Evolutionary conservation across 805 yeast genomes (phyloP).

Genomic region (Candida silvatica): DNA sequence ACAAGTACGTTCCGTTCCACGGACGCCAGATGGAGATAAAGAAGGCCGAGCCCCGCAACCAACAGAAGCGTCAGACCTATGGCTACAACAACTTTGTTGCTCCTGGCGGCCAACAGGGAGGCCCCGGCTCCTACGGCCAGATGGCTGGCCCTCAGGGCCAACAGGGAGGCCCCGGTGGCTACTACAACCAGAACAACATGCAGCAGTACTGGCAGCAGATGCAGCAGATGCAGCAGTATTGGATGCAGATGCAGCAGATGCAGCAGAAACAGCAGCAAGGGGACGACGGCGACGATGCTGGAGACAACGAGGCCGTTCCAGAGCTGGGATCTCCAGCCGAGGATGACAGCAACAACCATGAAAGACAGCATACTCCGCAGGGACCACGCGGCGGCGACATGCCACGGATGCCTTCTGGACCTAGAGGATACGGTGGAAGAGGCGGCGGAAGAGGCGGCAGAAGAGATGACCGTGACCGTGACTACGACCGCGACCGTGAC

Average conservation of each 20-base stretch:
- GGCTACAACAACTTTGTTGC: slow-evolving; percentile 19
- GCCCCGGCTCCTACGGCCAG: slow-evolving; percentile 24
- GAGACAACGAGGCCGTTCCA: background rate
- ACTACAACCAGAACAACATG: slow-evolving; percentile 23
- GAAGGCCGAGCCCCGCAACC: slow-evolving; percentile 76
- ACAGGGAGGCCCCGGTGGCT: no score
- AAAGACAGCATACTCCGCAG: background rate
- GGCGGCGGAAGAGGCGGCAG: slow-evolving; percentile 13
- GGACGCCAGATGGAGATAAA: slow-evolving; percentile 82
- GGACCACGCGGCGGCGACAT: background rate
- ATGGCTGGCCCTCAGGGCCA: no score
- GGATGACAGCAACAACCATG: background rate
- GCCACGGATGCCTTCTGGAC: slow-evolving; percentile 24
- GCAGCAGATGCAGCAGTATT: slow-evolving; percentile 41
- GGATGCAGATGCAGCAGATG: slow-evolving; percentile 27
- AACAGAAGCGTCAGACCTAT: slow-evolving; percentile 27
- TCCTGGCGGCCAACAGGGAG: slow-evolving; percentile 2
- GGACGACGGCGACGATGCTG: slow-evolving; percentile 7
- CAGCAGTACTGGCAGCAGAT: slow-evolving; percentile 51
- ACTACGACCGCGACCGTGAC: background rate
- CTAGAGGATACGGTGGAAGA: slow-evolving; percentile 19
- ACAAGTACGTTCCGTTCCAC: slow-evolving; percentile 73
- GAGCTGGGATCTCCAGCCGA: background rate
- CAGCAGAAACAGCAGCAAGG: slow-evolving; percentile 20
- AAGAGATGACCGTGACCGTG: background rate